Conservation (phyloP, 371 early-diverging fungal species). For the Parasitella parasitica region DNA sequence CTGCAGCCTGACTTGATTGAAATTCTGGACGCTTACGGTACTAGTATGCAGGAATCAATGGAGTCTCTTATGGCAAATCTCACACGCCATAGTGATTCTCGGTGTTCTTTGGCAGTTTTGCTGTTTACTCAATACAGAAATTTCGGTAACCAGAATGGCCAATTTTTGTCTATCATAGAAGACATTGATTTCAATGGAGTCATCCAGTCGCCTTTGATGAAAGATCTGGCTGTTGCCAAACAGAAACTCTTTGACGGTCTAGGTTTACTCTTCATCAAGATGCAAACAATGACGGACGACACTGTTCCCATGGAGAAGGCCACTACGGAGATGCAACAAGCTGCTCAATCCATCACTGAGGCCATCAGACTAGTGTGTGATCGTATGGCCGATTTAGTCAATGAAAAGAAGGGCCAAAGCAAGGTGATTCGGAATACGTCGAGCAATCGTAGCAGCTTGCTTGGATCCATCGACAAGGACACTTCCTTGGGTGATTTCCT, state of each 20-base stretch:
- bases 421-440: not conserved
- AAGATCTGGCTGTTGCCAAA: slow-evolving; percentile 17
- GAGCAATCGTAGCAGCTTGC: not conserved
- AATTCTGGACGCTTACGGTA: slow-evolving; percentile 35
- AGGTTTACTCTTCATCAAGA: slow-evolving; percentile 63
- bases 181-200: slow-evolving; percentile 37
- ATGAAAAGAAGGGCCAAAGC: slow-evolving; percentile 6
- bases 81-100: slow-evolving; percentile 20
- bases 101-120: slow-evolving; percentile 54
- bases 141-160: slow-evolving; percentile 43
- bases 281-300: slow-evolving; percentile 63
- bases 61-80: slow-evolving; percentile 29
- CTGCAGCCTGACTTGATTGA: slow-evolving; percentile 31
- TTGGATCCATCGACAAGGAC: not conserved
- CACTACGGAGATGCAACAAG: slow-evolving; percentile 18
- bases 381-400: slow-evolving; percentile 21
- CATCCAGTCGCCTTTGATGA: slow-evolving; percentile 20
- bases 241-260: slow-evolving; percentile 67
- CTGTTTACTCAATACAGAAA: slow-evolving; percentile 54
- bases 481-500: not conserved
- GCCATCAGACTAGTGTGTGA: slow-evolving; percentile 27
- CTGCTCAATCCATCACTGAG: slow-evolving; percentile 22
- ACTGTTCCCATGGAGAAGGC: slow-evolving; percentile 11
- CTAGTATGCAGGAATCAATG: slow-evolving; percentile 40
- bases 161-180: slow-evolving; percentile 42